Conservation (phyloP, 2,329 filamentous ascomycete genomes). For the Alternaria arborescens region DNA sequence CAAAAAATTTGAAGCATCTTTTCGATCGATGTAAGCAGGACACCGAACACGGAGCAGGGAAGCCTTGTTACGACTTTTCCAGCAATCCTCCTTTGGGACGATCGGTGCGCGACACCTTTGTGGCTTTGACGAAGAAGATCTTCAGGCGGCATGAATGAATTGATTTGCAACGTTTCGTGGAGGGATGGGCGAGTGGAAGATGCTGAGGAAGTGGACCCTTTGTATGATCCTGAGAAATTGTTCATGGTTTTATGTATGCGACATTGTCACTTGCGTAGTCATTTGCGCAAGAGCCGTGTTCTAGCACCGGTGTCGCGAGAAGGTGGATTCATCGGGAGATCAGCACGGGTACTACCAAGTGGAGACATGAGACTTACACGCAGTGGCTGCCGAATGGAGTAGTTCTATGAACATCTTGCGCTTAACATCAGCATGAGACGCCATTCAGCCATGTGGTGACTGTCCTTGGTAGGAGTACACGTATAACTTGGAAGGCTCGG, state of each 20-base stretch:
- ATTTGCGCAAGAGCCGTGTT: not conserved
- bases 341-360: not conserved
- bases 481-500: not conserved
- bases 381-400: not conserved
- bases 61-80: not conserved
- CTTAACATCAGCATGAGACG: not conserved
- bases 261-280: not conserved
- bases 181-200: not conserved
- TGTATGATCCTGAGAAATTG: not conserved
- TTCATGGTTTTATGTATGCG: not conserved
- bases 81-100: not conserved
- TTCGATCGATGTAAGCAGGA: not conserved
- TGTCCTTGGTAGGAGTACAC: too few species aligned
- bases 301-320: not conserved
- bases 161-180: too few species aligned
- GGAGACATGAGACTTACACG: not conserved
- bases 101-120: not conserved
- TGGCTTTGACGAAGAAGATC: not conserved
- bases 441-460: too few species aligned
- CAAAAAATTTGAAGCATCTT: not conserved
- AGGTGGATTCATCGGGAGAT: not conserved
- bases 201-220: not conserved
- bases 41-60: not conserved
- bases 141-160: not conserved
- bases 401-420: not conserved